These are phyloP conservation scores for Yamadazyma takamatsuzukensis DNA, from an alignment of 805 yeast species.

Conservation along the genomic window DNA sequence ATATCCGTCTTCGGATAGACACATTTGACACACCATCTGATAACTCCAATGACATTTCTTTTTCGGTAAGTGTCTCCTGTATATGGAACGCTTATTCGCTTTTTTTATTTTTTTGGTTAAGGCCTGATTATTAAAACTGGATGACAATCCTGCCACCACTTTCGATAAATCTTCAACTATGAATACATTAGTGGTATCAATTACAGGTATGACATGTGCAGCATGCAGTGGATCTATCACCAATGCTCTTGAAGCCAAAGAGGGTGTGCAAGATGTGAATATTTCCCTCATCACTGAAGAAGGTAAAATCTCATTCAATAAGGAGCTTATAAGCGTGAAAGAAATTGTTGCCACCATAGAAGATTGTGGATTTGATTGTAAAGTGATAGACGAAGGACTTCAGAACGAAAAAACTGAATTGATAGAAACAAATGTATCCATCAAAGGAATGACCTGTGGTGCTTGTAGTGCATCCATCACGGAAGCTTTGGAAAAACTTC, in stretches of 20 bases:
- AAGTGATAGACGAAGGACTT: neutral
- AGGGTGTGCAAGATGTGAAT: constrained; percentile 50
- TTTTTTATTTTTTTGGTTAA: no score
- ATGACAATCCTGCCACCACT: no score
- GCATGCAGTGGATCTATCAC: constrained; percentile 71
- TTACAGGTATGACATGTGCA: constrained; percentile 84
- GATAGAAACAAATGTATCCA: constrained; percentile 17
- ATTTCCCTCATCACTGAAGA: constrained; percentile 74
- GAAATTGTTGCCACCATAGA: constrained; percentile 18
- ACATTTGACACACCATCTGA: no score
- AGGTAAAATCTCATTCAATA: constrained; percentile 52
- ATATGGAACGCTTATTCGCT: no score
- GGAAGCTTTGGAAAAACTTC: constrained; percentile 20
- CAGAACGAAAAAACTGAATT: neutral
- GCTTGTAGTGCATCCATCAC: constrained; percentile 41
- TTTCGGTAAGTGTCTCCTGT: no score
- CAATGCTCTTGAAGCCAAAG: constrained; percentile 42
- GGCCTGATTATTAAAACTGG: no score
- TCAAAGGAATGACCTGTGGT: constrained; percentile 45
- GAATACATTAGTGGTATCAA: constrained; percentile 7
- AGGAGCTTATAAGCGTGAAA: constrained; percentile 11
- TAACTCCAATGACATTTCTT: no score
- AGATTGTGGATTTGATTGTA: constrained; percentile 59
- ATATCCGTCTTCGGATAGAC: no score
- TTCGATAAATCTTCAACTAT: no score